Evolutionary conservation across 108 stramenopile genomes (phyloP).

Genomic region (Asterionellopsis glacialis): DNA sequence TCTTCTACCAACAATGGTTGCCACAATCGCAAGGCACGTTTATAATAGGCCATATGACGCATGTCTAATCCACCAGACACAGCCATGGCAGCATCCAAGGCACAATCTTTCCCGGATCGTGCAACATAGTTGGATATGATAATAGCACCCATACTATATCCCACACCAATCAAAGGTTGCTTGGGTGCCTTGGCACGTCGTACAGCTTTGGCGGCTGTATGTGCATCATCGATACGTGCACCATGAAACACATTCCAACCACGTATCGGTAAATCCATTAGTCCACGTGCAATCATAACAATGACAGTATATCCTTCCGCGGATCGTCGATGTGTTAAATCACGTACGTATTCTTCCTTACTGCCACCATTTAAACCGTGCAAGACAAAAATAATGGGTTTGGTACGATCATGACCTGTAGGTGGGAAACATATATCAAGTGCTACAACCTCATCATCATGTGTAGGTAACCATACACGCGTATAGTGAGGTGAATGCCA

Average conservation of each 20-base stretch:
- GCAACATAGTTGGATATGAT: slow-evolving; percentile 84
- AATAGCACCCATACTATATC: slow-evolving; percentile 86
- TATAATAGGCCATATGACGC: slow-evolving; percentile 52
- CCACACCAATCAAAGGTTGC: slow-evolving; percentile 69
- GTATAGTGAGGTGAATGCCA: slow-evolving; percentile 31
- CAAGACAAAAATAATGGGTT: slow-evolving; percentile 81
- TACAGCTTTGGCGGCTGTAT: slow-evolving; percentile 55
- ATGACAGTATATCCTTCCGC: slow-evolving; percentile 55
- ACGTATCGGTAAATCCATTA: slow-evolving; percentile 75
- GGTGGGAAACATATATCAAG: slow-evolving; percentile 80
- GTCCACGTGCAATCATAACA: slow-evolving; percentile 84
- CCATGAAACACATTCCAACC: slow-evolving; percentile 86
- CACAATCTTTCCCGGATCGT: slow-evolving; percentile 53
- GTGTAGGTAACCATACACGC: slow-evolving; percentile 45
- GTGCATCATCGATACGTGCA: slow-evolving; percentile 78
- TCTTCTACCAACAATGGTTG: slow-evolving; percentile 83
- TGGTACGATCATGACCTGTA: slow-evolving; percentile 32
- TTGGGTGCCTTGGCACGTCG: slow-evolving; percentile 34
- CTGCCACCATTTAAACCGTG: slow-evolving; percentile 90
- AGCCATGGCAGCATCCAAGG: slow-evolving; percentile 69
- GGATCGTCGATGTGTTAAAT: slow-evolving; percentile 60
- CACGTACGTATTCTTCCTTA: slow-evolving; percentile 79
- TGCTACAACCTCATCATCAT: slow-evolving; percentile 63
- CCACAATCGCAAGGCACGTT: slow-evolving; percentile 78
- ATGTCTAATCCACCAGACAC: slow-evolving; percentile 84